A percentile compares a stretch with the other conserved stretches of the same genome.
Conservation (phyloP, 768 basidiomycete species). For the Heimioporus sp. region DNA sequence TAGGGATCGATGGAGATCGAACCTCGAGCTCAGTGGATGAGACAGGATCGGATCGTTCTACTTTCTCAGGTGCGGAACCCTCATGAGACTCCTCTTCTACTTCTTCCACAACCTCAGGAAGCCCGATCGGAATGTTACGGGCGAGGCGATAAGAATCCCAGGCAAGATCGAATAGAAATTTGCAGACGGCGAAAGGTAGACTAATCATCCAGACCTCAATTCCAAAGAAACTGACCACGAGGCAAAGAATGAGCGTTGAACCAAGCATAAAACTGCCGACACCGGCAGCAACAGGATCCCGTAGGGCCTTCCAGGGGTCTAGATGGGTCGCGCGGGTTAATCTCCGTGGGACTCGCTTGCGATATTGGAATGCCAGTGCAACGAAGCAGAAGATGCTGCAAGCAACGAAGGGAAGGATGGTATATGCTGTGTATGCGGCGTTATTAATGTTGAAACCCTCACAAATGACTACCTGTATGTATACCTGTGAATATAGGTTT, state of each 20-base stretch:
- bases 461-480: conserved; percentile 64
- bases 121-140: conserved; percentile 16
- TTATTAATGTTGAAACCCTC: conserved; percentile 82
- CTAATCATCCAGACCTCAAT: conserved; percentile 85
- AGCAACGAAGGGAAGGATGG: conserved; percentile 79
- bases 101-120: conserved; percentile 14
- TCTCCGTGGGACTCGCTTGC: conserved; percentile 47
- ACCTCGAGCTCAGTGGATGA: background rate
- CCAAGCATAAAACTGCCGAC: conserved; percentile 70
- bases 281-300: conserved; percentile 71
- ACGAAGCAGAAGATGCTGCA: conserved; percentile 61
- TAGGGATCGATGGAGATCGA: background rate
- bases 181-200: conserved; percentile 73
- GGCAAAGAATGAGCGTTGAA: conserved; percentile 65
- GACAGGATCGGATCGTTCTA: background rate
- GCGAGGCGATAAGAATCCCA: conserved; percentile 50
- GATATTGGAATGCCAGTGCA: conserved; percentile 60
- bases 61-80: background rate
- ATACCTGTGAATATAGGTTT: background rate
- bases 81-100: background rate
- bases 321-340: conserved; percentile 38
- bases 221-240: conserved; percentile 72
- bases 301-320: conserved; percentile 58
- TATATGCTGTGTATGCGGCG: conserved; percentile 76
- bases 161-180: conserved; percentile 63